Conservation (phyloP, 2,329 filamentous ascomycete species). For the Pseudocercospora crystallina region DNA sequence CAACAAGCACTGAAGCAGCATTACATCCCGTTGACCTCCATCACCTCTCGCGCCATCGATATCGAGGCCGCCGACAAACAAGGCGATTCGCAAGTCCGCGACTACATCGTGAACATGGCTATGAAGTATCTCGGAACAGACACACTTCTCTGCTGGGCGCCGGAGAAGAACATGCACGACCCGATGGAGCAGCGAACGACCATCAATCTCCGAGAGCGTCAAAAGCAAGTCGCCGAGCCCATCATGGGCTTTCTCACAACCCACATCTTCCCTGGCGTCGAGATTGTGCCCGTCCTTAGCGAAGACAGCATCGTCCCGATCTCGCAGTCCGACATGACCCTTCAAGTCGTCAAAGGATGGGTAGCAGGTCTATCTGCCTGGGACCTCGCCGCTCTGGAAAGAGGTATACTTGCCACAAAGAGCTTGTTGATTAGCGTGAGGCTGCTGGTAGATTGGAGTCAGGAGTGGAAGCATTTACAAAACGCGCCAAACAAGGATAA, state of each 20-base stretch:
- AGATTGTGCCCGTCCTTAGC: constrained; percentile 79
- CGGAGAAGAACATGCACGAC: constrained; percentile 53
- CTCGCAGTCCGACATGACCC: constrained; percentile 72
- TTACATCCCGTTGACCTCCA: constrained; percentile 84
- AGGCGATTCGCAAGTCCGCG: constrained; percentile 55
- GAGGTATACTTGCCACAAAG: constrained; percentile 81
- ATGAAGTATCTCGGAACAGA: constrained; percentile 91
- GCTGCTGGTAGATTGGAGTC: constrained; percentile 83
- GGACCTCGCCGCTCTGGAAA: constrained; percentile 84
- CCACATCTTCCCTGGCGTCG: constrained; percentile 79
- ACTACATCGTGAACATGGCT: constrained; percentile 64
- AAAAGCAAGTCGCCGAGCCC: constrained; percentile 67
- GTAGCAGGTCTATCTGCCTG: constrained; percentile 68
- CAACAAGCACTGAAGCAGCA: constrained; percentile 84
- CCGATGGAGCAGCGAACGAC: constrained; percentile 27
- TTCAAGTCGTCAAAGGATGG: constrained; percentile 76
- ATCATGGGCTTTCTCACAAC: constrained; percentile 71
- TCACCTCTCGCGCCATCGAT: constrained; percentile 80
- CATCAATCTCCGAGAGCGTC: constrained; percentile 62
- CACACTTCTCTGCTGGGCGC: constrained; percentile 87
- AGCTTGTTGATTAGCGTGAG: constrained; percentile 75
- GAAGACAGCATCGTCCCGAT: constrained; percentile 72
- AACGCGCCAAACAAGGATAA: constrained; percentile 39
- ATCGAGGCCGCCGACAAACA: constrained; percentile 67
- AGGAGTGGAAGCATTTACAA: constrained; percentile 60